A percentile compares a stretch with the other conserved stretches of the same genome.
These are phyloP conservation scores for Coemansia interrupta DNA, from an alignment of 192 early-diverging fungal species.

Conservation along the genomic window DNA sequence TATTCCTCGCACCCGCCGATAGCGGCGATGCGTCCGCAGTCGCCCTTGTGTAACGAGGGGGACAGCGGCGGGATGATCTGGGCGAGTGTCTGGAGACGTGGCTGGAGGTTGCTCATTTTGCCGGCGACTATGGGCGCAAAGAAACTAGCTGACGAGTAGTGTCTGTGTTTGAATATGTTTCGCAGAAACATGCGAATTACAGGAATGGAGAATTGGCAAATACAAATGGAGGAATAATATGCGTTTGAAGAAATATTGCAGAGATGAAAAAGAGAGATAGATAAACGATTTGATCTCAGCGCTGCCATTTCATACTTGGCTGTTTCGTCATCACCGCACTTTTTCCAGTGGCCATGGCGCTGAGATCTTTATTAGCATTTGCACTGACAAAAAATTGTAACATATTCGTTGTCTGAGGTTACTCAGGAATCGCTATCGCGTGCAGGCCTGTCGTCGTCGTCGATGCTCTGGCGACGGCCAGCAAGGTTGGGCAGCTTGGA, in stretches of 20 bases:
- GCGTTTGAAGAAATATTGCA: neutral
- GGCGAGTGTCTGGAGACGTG: conserved; percentile 41
- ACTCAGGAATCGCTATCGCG: too few species aligned
- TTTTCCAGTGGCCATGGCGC: too few species aligned
- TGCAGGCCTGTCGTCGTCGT: neutral
- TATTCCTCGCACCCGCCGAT: conserved; percentile 58
- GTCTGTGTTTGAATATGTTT: too few species aligned
- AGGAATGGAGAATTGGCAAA: neutral
- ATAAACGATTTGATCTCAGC: neutral
- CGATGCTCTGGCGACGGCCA: conserved; percentile 1
- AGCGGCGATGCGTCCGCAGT: conserved; percentile 39
- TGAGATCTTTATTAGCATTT: too few species aligned
- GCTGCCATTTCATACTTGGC: neutral
- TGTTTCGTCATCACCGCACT: neutral
- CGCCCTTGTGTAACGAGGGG: conserved; percentile 43
- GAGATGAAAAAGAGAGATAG: neutral
- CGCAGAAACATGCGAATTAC: conserved; percentile 17
- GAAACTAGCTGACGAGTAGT: conserved; percentile 40
- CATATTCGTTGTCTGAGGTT: neutral
- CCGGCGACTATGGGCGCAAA: conserved; percentile 40
- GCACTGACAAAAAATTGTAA: too few species aligned
- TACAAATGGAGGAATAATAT: neutral
- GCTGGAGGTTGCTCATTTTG: conserved; percentile 44
- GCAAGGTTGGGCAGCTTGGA: conserved; percentile 21
- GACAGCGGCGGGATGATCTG: conserved; percentile 47